Evolutionary conservation across 164 flowering plant genomes (phyloP).

Genomic region (grape (Vitis vinifera)): ASM3070453v1 NC_081812.1:17450501-17451000

Average conservation of each 20-base stretch:
- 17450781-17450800: slow-evolving; percentile 70
- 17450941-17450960: slow-evolving; percentile 92
- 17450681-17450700: neutral
- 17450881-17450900: neutral
- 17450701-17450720: slow-evolving; percentile 43
- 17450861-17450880: neutral
- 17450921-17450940: slow-evolving; percentile 90
- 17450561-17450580: neutral
- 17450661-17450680: neutral
- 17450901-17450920: slow-evolving; percentile 70
- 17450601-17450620: neutral
- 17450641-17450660: neutral
- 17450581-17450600: neutral
- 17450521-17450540: neutral
- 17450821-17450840: slow-evolving; percentile 1
- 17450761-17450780: slow-evolving; percentile 86
- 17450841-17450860: neutral
- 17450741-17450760: slow-evolving; percentile 96
- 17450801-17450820: slow-evolving; percentile 46
- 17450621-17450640: neutral
- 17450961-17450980: slow-evolving; percentile 53
- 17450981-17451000: neutral
- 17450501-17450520: neutral
- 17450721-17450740: slow-evolving; percentile 99
- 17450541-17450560: neutral